Conservation (phyloP, 1,139 yeast species). For the Barnettozyma hawaiiensis region DNA sequence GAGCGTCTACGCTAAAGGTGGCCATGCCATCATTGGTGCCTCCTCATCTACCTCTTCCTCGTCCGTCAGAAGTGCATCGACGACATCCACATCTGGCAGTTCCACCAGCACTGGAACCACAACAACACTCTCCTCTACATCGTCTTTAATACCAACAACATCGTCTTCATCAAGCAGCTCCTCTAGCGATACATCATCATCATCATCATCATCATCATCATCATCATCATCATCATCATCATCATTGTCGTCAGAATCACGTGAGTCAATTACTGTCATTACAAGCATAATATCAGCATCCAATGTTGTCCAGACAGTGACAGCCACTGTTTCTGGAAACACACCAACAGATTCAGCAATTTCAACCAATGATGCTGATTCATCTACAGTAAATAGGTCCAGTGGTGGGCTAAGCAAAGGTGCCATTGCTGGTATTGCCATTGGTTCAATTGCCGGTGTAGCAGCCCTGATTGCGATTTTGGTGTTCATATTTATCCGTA, state of each 20-base stretch:
- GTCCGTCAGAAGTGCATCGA: too few species aligned
- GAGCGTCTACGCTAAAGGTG: conserved; percentile 38
- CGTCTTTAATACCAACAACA: not conserved
- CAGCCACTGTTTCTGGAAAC: conserved; percentile 18
- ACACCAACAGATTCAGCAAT: conserved; percentile 11
- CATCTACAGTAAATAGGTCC: conserved; percentile 4
- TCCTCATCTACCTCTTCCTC: conserved; percentile 27
- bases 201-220: conserved; percentile 6
- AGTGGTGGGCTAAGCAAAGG: conserved; percentile 46
- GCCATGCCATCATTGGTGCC: conserved; percentile 27
- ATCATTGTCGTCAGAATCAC: conserved; percentile 2
- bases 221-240: conserved; percentile 3
- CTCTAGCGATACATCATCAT: conserved; percentile 8
- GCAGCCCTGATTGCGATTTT: conserved; percentile 32
- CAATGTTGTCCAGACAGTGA: conserved; percentile 10
- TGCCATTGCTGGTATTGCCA: conserved; percentile 68
- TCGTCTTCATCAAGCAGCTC: not conserved
- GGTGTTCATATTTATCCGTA: conserved; percentile 39
- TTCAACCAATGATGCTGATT: conserved; percentile 12
- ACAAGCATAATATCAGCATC: conserved; percentile 25
- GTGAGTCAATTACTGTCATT: conserved; percentile 11
- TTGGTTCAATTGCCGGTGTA: conserved; percentile 56
- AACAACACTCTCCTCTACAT: conserved; percentile 3
- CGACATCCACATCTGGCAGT: conserved; percentile 12
- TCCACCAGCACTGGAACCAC: conserved; percentile 9